Conservation (phyloP, 164 flowering plant species). For the Stephania yunnanensis region DNA sequence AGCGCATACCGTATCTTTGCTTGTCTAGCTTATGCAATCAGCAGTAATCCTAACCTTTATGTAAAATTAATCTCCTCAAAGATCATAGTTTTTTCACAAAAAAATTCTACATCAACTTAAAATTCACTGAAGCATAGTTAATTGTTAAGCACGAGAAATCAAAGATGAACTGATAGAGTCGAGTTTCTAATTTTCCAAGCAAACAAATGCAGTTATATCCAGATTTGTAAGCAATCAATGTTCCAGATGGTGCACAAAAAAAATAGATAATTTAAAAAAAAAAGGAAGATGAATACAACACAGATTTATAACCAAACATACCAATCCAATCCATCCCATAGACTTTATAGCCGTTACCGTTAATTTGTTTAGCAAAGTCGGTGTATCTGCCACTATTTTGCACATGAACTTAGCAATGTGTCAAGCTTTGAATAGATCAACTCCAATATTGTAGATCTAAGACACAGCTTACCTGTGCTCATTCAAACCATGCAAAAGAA, state of each 20-base stretch:
- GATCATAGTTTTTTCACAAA: too few species aligned
- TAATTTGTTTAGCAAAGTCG: conserved; percentile 74
- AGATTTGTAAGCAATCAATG: not conserved
- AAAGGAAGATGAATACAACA: not conserved
- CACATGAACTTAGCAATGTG: conserved; percentile 9
- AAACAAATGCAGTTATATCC: not conserved
- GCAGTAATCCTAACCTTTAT: not conserved
- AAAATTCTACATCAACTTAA: too few species aligned
- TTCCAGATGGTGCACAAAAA: not conserved
- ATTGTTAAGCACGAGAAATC: too few species aligned
- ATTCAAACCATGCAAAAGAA: conserved; percentile 84
- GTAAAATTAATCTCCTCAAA: too few species aligned
- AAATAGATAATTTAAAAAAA: not conserved
- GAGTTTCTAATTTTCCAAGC: too few species aligned
- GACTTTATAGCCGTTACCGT: conserved; percentile 73
- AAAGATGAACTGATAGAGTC: too few species aligned
- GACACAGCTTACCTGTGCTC: conserved; percentile 71
- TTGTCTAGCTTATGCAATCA: not conserved
- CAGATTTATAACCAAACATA: conserved; percentile 24
- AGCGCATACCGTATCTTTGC: not conserved
- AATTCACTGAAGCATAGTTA: not conserved
- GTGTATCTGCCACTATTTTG: conserved; percentile 65
- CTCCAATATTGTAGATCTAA: not conserved
- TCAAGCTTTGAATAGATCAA: not conserved
- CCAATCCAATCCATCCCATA: conserved; percentile 97